A percentile compares a stretch with the other conserved stretches of the same genome.
Conservation (phyloP, 176 grass and related monocot genomes). For the Aechmea fasciata region DNA sequence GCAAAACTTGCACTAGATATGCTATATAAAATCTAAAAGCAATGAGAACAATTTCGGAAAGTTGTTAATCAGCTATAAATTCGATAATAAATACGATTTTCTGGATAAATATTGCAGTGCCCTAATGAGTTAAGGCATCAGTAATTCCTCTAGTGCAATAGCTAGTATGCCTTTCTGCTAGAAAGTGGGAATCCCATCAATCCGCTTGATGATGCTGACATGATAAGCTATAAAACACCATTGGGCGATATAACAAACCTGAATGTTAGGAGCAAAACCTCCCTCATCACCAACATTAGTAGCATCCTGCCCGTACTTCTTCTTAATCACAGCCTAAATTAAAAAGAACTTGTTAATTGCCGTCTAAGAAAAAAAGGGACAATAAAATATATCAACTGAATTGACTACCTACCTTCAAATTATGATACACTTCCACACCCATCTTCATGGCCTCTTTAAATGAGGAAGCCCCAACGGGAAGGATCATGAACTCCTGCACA, state of each 20-base stretch:
- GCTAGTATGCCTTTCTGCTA: not conserved
- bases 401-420: constrained; percentile 53
- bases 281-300: constrained; percentile 97
- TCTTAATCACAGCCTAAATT: constrained; percentile 73
- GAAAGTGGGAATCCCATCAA: not conserved
- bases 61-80: not conserved
- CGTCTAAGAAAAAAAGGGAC: not conserved
- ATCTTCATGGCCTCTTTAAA: constrained; percentile 98
- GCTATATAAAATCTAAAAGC: not conserved
- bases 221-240: not conserved
- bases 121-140: not conserved
- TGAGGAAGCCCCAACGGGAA: constrained; percentile 76
- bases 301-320: constrained; percentile 96
- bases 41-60: not conserved
- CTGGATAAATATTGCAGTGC: not conserved
- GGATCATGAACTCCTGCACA: constrained; percentile 90
- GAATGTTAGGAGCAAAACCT: constrained; percentile 95
- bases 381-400: not conserved
- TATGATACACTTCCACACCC: constrained; percentile 92
- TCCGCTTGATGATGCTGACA: not conserved
- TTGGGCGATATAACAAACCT: constrained; percentile 35
- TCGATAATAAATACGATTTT: not conserved
- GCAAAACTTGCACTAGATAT: not conserved
- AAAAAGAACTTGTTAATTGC: not conserved
- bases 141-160: not conserved